Evolutionary conservation across 164 flowering plant species (phyloP), one percentile per base, ranked within the genome.

Genomic region (Echeveria elegans): DNA sequence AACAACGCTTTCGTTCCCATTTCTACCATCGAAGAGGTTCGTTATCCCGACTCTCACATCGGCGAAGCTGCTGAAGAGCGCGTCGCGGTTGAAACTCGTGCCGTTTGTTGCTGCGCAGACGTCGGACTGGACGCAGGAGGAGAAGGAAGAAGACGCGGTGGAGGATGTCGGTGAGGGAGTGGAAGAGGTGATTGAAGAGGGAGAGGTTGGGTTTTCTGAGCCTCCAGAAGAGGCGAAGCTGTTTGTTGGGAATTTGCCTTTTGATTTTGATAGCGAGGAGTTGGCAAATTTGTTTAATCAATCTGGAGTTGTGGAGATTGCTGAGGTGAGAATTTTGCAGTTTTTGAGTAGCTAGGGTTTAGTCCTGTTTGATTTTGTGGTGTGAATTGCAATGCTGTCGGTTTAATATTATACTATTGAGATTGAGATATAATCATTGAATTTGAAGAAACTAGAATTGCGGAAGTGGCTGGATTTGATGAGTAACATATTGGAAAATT

Each of bases 211-310:
- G 0, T 80, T 63, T 40, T 34, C 72, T 4, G 78, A 75, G 56
- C 86, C 83, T 1, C 74, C 81, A n/a, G 83, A 79, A 61, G 85
- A 85, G 19, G 84, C 88, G 16, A 85, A 81, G 78, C 71, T 85
- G 18, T 85, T 76, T 63, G 85, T 82, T 19, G 86, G 86, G 6
- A 81, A 80, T 56, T 70, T 85, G 56, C 82, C 85, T 56, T 82
- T 66, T 48, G 86, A 82, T 36, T 40, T 78, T 11, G 85, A 81
- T 62, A 76, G 82, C 68, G 81, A 80, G 70, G 71, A 64, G 29
- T 59, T 85, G 69, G 86, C 88, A 56, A 65, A 69, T 63, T 34
- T 85, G 11, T 85, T 82, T 45, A 65, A 73, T 16, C 67, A 80
- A 52, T 82, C 86, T 63, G 86, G 86, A 9, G 52, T 77, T 70